phyloP scores from a whole-genome alignment of 208 protist genomes.

The Leishmania guyanensis region DNA sequence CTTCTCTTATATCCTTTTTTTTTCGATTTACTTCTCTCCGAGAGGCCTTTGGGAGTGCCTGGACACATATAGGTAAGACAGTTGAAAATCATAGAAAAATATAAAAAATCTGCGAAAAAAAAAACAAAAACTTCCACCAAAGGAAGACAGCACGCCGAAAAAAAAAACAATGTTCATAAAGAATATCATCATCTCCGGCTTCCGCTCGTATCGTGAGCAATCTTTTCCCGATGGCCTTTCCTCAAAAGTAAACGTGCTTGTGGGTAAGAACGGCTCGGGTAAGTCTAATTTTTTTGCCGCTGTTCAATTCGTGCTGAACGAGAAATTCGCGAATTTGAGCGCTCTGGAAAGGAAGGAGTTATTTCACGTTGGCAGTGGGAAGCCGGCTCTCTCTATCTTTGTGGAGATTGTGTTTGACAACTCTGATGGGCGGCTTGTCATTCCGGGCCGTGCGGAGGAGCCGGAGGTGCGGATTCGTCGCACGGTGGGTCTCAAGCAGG shows the following conservation, averaged over 20 bases:
- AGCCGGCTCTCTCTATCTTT: conserved; percentile 92
- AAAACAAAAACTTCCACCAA: not conserved
- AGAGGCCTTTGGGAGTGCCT: too few species aligned
- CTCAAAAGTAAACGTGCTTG: conserved; percentile 84
- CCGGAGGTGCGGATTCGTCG: conserved; percentile 95
- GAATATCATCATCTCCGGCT: conserved; percentile 92
- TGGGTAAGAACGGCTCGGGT: conserved; percentile 97
- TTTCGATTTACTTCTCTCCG: too few species aligned
- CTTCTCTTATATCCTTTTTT: too few species aligned
- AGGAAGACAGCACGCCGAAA: not conserved
- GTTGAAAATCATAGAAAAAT: too few species aligned
- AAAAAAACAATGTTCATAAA: conserved; percentile 87
- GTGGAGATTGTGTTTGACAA: conserved; percentile 99
- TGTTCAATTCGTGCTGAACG: conserved; percentile 97
- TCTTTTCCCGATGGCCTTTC: conserved; percentile 85
- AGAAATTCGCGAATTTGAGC: conserved; percentile 89
- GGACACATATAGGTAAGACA: too few species aligned
- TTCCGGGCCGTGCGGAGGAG: conserved; percentile 86
- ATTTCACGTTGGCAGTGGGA: conserved; percentile 94
- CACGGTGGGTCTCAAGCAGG: conserved; percentile 98
- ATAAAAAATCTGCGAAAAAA: not conserved
- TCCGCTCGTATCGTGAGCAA: conserved; percentile 93
- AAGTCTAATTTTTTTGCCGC: conserved; percentile 98
- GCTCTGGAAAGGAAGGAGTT: conserved; percentile 93
- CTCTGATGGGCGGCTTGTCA: conserved; percentile 94